These are phyloP conservation scores for Paecilomyces dactylethromorphus DNA, from an alignment of 2,329 filamentous ascomycete species.

Conservation along the genomic window DNA sequence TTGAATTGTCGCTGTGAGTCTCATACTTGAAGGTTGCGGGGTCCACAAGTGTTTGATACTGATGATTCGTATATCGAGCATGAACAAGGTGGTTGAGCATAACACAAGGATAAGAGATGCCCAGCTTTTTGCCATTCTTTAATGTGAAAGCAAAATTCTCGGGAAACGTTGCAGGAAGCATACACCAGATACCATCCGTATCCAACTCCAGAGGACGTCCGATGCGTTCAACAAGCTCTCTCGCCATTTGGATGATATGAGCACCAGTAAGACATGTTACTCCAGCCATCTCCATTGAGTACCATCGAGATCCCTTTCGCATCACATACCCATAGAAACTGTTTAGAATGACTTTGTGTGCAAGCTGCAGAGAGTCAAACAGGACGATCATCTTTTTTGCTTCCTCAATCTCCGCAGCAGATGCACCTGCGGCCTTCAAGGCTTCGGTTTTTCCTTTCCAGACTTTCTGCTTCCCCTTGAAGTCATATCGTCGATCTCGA, in stretches of 20 bases:
- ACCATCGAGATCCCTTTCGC: constrained; percentile 98
- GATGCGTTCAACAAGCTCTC: constrained; percentile 86
- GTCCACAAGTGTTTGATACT: constrained; percentile 87
- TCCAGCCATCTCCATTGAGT: constrained; percentile 98
- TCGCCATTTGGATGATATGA: constrained; percentile 92
- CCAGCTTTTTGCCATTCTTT: constrained; percentile 90
- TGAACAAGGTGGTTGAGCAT: constrained; percentile 99
- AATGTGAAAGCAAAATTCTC: constrained; percentile 94
- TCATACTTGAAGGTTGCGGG: constrained; percentile 79
- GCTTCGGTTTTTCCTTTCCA: constrained; percentile 96
- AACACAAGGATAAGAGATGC: constrained; percentile 96
- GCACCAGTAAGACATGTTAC: constrained; percentile 96
- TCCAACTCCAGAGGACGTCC: constrained; percentile 90
- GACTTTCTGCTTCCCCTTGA: constrained; percentile 95
- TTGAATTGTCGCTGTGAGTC: constrained; percentile 96
- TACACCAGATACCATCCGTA: constrained; percentile 99
- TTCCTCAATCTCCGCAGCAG: constrained; percentile 71
- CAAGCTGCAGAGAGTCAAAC: constrained; percentile 91
- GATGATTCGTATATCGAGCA: constrained; percentile 89
- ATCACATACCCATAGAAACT: constrained; percentile 99
- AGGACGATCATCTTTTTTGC: constrained; percentile 98
- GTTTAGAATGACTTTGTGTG: constrained; percentile 98
- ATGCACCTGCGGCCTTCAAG: constrained; percentile 74
- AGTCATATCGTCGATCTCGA: constrained; percentile 94
- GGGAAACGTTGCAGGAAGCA: constrained; percentile 90